phyloP scores from a whole-genome alignment of 805 yeast species.

The Clavispora carvajalis region DNA sequence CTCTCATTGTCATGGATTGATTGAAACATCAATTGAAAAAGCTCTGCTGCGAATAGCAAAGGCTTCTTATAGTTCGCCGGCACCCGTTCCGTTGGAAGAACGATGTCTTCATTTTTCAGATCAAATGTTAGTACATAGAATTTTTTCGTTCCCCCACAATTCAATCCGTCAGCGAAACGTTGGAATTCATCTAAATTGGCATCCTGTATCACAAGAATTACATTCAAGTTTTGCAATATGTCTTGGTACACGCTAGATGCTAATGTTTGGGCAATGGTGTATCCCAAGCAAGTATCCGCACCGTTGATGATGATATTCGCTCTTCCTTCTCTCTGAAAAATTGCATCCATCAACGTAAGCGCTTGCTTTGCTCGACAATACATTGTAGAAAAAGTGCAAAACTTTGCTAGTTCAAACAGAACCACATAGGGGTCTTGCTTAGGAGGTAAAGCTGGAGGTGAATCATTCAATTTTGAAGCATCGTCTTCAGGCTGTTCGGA shows the following conservation, averaged over 20 bases:
- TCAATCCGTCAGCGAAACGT: constrained; percentile 15
- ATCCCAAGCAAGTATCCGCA: constrained; percentile 36
- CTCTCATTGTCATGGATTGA: constrained; percentile 16
- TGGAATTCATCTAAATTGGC: constrained; percentile 15
- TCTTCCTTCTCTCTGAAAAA: constrained; percentile 8
- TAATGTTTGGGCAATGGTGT: constrained; percentile 30
- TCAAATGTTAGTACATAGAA: constrained; percentile 30
- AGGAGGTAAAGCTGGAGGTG: not conserved
- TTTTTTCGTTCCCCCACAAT: constrained; percentile 15
- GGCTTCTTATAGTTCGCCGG: constrained; percentile 35
- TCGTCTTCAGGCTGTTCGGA: not conserved
- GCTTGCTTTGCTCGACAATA: constrained; percentile 37
- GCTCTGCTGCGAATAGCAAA: constrained; percentile 33
- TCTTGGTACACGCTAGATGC: constrained; percentile 23
- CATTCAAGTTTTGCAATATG: constrained; percentile 19
- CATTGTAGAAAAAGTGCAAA: constrained; percentile 27
- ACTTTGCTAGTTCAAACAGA: constrained; percentile 22
- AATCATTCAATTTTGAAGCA: not conserved
- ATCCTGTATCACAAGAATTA: constrained; percentile 29
- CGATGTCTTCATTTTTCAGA: constrained; percentile 28
- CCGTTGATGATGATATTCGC: constrained; percentile 38
- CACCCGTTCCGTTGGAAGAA: constrained; percentile 29
- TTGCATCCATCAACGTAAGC: constrained; percentile 20
- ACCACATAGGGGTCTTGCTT: constrained; percentile 3
- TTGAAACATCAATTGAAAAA: constrained; percentile 28